Percentiles rank a stretch among this genome's conserved stretches.
Evolutionary conservation across 441 rosid genomes (phyloP).

Genomic region (Flueggea neowawraea): DNA sequence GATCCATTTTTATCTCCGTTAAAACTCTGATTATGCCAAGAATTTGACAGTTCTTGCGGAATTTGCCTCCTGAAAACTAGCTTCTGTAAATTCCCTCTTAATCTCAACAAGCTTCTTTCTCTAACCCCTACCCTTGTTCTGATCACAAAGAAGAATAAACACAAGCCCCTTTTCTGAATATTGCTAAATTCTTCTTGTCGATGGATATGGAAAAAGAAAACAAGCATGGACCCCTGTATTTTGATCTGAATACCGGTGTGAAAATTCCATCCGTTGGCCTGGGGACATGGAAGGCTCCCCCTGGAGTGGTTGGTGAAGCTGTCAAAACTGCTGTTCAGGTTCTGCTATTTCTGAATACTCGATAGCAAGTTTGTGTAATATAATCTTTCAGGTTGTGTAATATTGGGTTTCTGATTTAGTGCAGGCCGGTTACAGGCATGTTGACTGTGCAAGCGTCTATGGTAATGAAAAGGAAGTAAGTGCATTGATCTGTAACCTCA

Average conservation of each 20-base stretch:
- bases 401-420: constrained; percentile 3
- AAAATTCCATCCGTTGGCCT: constrained; percentile 50
- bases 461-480: constrained; percentile 43
- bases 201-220: constrained; percentile 21
- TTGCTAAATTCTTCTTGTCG: not conserved
- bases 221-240: constrained; percentile 6
- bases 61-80: no score
- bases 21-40: no score
- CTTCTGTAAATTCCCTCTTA: no score
- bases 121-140: no score
- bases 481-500: no score
- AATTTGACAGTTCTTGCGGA: no score
- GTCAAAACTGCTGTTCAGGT: constrained; percentile 43
- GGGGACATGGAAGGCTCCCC: constrained; percentile 53
- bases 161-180: no score
- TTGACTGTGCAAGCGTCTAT: constrained; percentile 40
- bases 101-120: no score
- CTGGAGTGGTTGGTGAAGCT: constrained; percentile 39
- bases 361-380: no score
- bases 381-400: no score
- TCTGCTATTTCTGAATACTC: not conserved
- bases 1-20: no score
- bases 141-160: no score
- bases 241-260: constrained; percentile 50
- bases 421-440: constrained; percentile 48